Percentiles rank a stretch among this genome's conserved stretches.
Evolutionary conservation across 768 basidiomycete genomes (phyloP).

Genomic region (Polyporus arcularius): DNA sequence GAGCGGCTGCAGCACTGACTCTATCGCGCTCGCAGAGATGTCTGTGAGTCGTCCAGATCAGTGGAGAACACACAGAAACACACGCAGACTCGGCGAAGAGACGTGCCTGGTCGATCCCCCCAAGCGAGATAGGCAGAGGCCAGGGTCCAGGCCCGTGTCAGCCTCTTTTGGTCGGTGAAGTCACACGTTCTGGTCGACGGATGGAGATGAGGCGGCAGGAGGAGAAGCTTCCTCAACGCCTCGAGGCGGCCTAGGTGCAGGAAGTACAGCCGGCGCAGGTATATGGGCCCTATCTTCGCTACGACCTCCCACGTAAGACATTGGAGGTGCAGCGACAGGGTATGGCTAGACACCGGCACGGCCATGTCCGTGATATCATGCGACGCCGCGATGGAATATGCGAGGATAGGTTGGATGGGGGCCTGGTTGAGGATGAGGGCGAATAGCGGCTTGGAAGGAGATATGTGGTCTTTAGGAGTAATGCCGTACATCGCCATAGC

Average conservation of each 20-base stretch:
- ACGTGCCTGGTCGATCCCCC: constrained; percentile 75
- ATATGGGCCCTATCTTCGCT: constrained; percentile 66
- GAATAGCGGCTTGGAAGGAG: constrained; percentile 55
- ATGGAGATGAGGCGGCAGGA: constrained; percentile 72
- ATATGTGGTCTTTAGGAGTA: constrained; percentile 44
- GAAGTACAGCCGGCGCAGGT: constrained; percentile 78
- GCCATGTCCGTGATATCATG: constrained; percentile 71
- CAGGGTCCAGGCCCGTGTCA: constrained; percentile 78
- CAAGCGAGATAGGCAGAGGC: constrained; percentile 79
- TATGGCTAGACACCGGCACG: constrained; percentile 68
- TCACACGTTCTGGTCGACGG: constrained; percentile 65
- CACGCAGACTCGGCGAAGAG: constrained; percentile 53
- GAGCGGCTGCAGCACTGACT: constrained; percentile 67
- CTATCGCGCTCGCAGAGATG: constrained; percentile 66
- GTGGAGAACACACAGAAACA: constrained; percentile 15
- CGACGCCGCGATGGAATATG: constrained; percentile 69
- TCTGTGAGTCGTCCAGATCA: constrained; percentile 41
- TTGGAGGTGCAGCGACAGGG: constrained; percentile 67
- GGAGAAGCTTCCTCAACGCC: constrained; percentile 73
- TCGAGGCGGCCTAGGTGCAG: constrained; percentile 79
- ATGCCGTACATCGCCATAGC: constrained; percentile 62
- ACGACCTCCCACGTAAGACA: constrained; percentile 70
- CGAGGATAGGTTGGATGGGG: constrained; percentile 63
- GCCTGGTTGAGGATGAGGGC: constrained; percentile 63
- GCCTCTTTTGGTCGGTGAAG: constrained; percentile 69